Conservation (phyloP, 2,329 filamentous ascomycete genomes). For the Trichocomaceae sp. region DNA sequence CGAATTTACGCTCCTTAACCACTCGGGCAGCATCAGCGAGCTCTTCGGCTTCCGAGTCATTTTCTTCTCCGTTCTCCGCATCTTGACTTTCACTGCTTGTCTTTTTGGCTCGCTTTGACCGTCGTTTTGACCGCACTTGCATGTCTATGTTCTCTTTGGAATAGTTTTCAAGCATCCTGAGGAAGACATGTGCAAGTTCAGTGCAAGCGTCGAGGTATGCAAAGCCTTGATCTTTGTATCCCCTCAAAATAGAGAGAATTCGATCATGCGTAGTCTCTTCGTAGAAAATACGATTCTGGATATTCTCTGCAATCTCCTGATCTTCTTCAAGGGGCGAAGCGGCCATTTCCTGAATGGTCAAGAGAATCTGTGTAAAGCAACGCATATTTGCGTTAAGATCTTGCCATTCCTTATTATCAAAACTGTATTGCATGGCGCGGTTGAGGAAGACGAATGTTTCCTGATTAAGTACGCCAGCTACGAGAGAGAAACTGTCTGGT, state of each 20-base stretch:
- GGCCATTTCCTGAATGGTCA: slow-evolving; percentile 89
- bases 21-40: slow-evolving; percentile 62
- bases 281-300: slow-evolving; percentile 94
- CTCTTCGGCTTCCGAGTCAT: slow-evolving; percentile 65
- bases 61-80: slow-evolving; percentile 40
- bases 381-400: slow-evolving; percentile 83
- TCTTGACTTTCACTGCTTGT: slow-evolving; percentile 46
- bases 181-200: slow-evolving; percentile 82
- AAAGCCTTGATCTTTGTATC: slow-evolving; percentile 91
- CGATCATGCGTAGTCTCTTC: slow-evolving; percentile 91
- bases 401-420: slow-evolving; percentile 79
- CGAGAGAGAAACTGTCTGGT: slow-evolving; percentile 72
- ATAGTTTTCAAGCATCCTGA: slow-evolving; percentile 86
- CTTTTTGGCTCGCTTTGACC: slow-evolving; percentile 64
- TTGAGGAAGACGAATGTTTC: slow-evolving; percentile 90
- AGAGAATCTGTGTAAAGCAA: slow-evolving; percentile 88
- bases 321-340: slow-evolving; percentile 82
- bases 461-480: slow-evolving; percentile 86
- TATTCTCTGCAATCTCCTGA: slow-evolving; percentile 96
- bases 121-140: slow-evolving; percentile 77
- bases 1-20: slow-evolving; percentile 81
- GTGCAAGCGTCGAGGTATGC: slow-evolving; percentile 89
- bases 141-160: slow-evolving; percentile 92
- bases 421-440: slow-evolving; percentile 68
- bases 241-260: slow-evolving; percentile 69